Evolutionary conservation across 371 early-diverging fungal species (phyloP).

Genomic region (Circinella minor): DNA sequence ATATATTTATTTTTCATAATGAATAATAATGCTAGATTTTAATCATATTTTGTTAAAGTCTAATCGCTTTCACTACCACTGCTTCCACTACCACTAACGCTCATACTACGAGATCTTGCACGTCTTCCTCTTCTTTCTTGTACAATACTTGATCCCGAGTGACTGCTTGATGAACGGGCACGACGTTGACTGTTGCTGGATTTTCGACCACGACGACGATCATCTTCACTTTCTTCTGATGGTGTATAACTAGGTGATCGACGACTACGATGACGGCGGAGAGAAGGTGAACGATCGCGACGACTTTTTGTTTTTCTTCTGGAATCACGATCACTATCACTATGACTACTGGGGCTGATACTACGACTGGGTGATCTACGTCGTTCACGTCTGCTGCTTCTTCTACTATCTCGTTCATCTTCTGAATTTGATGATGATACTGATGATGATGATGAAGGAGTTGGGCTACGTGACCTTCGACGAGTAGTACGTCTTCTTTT

Average conservation of each 20-base stretch:
- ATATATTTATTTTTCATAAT: too few species aligned
- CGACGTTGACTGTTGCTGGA: slow-evolving; percentile 17
- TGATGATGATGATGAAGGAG: not conserved
- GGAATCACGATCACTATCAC: slow-evolving; percentile 20
- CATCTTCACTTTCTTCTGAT: slow-evolving; percentile 5
- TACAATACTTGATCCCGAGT: slow-evolving; percentile 7
- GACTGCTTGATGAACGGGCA: slow-evolving; percentile 1
- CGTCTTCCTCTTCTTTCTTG: slow-evolving; percentile 1
- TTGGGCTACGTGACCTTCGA: slow-evolving; percentile 4
- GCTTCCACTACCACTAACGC: slow-evolving; percentile 14
- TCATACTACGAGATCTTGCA: slow-evolving; percentile 23
- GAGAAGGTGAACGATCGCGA: slow-evolving; percentile 10
- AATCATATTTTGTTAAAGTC: not conserved
- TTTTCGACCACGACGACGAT: slow-evolving; percentile 5
- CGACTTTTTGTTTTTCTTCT: slow-evolving; percentile 10
- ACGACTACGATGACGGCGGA: slow-evolving; percentile 13
- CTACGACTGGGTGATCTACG: slow-evolving; percentile 23
- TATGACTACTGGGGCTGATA: slow-evolving; percentile 15
- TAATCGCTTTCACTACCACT: slow-evolving; percentile 12
- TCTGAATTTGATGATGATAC: not conserved
- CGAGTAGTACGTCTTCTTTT: slow-evolving; percentile 8
- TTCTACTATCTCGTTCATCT: not conserved
- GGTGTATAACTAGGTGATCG: not conserved
- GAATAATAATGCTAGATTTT: not conserved
- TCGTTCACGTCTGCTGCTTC: slow-evolving; percentile 20